Evolutionary conservation across 2,329 filamentous ascomycete genomes (phyloP).

Genomic region (Seiridium unicorne): DNA sequence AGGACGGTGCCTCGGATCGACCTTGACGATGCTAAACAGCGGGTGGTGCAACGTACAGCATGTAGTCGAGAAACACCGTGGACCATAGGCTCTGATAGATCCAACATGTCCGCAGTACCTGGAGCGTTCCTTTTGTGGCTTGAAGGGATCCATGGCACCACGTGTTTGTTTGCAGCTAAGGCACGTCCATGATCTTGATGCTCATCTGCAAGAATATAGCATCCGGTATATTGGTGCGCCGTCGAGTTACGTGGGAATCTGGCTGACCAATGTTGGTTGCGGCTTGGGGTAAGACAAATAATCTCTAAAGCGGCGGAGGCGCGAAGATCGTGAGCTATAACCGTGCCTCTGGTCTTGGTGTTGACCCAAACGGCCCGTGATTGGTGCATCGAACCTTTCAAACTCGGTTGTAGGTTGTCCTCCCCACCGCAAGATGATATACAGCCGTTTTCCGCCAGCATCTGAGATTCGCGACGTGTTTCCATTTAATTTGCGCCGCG

Average conservation of each 20-base stretch:
- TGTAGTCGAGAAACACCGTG: no score
- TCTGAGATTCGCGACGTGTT: not conserved
- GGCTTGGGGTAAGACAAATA: not conserved
- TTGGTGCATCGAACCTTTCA: not conserved
- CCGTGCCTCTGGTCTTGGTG: not conserved
- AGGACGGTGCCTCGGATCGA: not conserved
- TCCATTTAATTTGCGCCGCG: not conserved
- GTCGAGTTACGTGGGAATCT: not conserved
- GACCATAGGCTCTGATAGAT: no score
- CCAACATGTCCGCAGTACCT: not conserved
- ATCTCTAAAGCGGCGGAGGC: not conserved
- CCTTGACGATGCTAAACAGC: not conserved
- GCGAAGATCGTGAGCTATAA: not conserved
- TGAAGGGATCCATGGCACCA: not conserved
- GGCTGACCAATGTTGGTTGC: not conserved
- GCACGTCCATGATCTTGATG: not conserved
- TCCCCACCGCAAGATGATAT: not conserved
- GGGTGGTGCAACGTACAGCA: not conserved
- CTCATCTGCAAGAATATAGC: no score
- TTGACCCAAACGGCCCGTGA: not conserved
- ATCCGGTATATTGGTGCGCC: no score
- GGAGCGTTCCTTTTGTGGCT: not conserved
- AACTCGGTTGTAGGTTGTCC: no score
- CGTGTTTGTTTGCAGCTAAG: not conserved
- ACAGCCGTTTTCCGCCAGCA: not conserved